Percentiles rank a stretch among this genome's conserved stretches.
These are phyloP conservation scores for Protomyces inundatus DNA, from an alignment of 1,139 yeast species.

Conservation along the genomic window DNA sequence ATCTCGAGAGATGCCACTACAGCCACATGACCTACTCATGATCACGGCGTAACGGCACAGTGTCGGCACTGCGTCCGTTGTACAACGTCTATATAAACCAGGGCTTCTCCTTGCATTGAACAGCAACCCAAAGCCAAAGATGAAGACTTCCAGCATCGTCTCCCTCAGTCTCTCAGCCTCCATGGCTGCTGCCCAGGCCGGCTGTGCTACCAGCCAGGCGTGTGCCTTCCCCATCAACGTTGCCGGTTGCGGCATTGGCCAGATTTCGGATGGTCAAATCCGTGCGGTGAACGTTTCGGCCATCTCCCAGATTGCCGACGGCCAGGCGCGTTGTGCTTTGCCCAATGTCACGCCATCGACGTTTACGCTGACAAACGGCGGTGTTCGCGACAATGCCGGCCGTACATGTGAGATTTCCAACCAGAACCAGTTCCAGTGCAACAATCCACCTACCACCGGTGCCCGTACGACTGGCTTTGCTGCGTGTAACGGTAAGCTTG, in stretches of 20 bases:
- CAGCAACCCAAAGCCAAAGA: neutral
- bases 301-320: constrained; percentile 14
- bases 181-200: neutral
- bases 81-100: too few relatives aligned
- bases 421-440: constrained; percentile 18
- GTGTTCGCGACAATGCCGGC: constrained; percentile 19
- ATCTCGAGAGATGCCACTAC: too few relatives aligned
- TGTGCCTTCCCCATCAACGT: constrained; percentile 8
- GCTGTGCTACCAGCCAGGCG: neutral
- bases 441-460: neutral
- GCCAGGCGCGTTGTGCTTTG: constrained; percentile 15
- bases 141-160: neutral
- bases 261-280: constrained; percentile 12
- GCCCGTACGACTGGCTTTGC: constrained; percentile 14
- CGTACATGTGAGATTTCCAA: constrained; percentile 16
- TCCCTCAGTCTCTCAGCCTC: neutral
- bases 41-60: too few relatives aligned
- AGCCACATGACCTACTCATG: too few relatives aligned
- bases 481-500: constrained; percentile 5
- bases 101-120: too few relatives aligned
- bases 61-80: too few relatives aligned
- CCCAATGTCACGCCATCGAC: neutral
- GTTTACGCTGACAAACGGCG: constrained; percentile 14
- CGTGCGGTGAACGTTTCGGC: neutral
- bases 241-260: neutral